Conservation (phyloP, 2,329 filamentous ascomycete genomes). For the Colletotrichum horii region DNA sequence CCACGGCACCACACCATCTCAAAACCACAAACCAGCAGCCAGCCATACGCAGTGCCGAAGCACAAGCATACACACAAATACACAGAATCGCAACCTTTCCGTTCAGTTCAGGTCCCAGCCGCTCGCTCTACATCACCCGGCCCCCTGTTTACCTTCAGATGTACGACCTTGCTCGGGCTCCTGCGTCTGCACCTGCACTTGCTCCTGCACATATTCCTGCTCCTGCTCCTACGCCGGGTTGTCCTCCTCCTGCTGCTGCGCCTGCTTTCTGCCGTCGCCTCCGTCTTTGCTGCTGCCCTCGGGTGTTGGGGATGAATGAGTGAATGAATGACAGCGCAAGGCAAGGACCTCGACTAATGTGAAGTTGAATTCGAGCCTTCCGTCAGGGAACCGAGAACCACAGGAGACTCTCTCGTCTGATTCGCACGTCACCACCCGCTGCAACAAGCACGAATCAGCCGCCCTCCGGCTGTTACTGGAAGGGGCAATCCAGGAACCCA, state of each 20-base stretch:
- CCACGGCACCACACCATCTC: background rate
- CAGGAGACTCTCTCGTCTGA: background rate
- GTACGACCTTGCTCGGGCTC: background rate
- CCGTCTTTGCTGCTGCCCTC: background rate
- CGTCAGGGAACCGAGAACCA: background rate
- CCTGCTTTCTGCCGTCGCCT: background rate
- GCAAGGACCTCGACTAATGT: background rate
- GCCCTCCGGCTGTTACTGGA: background rate
- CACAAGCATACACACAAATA: background rate
- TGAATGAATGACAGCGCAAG: background rate
- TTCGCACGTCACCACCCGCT: background rate
- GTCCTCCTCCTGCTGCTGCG: background rate
- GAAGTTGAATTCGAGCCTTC: background rate
- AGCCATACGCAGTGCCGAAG: background rate
- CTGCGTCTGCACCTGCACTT: background rate
- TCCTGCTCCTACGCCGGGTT: background rate
- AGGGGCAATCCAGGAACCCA: slow-evolving; percentile 2
- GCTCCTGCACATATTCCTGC: background rate
- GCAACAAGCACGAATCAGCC: background rate
- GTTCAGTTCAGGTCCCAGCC: background rate
- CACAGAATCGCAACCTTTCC: background rate
- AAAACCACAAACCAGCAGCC: background rate
- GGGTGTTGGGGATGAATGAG: background rate
- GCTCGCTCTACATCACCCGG: background rate
- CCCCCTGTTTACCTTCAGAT: slow-evolving; percentile 7